Conservation (phyloP, 2,329 filamentous ascomycete species). For the Escovopsis sp. region DNA sequence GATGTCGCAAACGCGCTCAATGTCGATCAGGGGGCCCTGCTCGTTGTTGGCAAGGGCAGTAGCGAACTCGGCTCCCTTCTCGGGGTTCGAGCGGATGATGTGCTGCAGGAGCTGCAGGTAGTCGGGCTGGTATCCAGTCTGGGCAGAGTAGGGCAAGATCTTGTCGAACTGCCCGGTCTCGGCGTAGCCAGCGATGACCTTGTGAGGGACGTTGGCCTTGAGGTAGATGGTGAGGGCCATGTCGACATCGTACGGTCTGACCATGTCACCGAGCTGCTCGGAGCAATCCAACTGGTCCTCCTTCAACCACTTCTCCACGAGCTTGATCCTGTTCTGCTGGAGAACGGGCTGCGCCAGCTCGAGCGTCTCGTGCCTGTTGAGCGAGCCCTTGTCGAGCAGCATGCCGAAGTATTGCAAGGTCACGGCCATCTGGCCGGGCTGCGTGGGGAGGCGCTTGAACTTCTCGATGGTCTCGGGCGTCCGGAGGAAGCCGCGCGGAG, state of each 20-base stretch:
- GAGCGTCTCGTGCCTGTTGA: conserved; percentile 88
- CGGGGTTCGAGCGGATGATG: conserved; percentile 78
- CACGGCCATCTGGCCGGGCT: conserved; percentile 76
- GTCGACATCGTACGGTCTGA: conserved; percentile 76
- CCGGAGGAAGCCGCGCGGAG: conserved; percentile 85
- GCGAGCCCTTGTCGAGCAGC: conserved; percentile 82
- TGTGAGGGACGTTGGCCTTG: conserved; percentile 78
- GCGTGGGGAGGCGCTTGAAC: conserved; percentile 74
- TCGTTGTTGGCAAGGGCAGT: conserved; percentile 84
- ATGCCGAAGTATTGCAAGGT: conserved; percentile 97
- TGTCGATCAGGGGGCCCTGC: conserved; percentile 72
- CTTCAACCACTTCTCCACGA: conserved; percentile 95
- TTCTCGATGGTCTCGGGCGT: conserved; percentile 91
- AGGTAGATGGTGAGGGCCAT: conserved; percentile 82
- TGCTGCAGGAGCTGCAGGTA: conserved; percentile 86
- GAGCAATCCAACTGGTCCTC: conserved; percentile 94
- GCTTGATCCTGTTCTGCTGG: conserved; percentile 83
- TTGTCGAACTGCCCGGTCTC: conserved; percentile 95
- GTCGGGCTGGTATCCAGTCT: conserved; percentile 84
- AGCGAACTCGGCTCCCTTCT: conserved; percentile 91
- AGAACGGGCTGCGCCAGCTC: conserved; percentile 89
- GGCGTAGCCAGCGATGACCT: conserved; percentile 88
- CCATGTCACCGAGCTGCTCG: conserved; percentile 89
- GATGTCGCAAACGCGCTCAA: conserved; percentile 90
- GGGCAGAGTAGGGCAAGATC: conserved; percentile 79